These are phyloP conservation scores for Talaromyces stipitatus DNA, from an alignment of 495 filamentous ascomycete species.

Conservation along the genomic window DNA sequence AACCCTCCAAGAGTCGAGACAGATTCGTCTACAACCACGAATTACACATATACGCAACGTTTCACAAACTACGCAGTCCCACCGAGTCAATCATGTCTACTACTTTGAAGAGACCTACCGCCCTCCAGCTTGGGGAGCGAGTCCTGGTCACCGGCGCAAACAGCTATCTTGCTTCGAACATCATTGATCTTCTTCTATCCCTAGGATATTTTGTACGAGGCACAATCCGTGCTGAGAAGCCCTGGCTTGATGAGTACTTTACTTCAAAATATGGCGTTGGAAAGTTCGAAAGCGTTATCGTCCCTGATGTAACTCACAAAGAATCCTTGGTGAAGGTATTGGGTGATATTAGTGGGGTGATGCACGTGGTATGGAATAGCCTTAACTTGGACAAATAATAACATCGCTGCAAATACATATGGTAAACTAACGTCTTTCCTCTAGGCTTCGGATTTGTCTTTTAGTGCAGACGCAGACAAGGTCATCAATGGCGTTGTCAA, in stretches of 20 bases:
- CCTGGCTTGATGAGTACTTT: constrained; percentile 30
- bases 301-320: constrained; percentile 26
- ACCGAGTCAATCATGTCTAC: too few relatives aligned
- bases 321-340: constrained; percentile 35
- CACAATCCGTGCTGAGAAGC: constrained; percentile 30
- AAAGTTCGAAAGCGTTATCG: constrained; percentile 24
- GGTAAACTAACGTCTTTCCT: too few relatives aligned
- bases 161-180: constrained; percentile 47
- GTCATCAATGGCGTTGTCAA: constrained; percentile 34
- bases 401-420: neutral
- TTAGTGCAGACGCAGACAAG: constrained; percentile 29
- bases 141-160: constrained; percentile 51
- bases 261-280: constrained; percentile 27
- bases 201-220: constrained; percentile 45
- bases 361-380: constrained; percentile 5
- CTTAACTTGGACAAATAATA: too few relatives aligned
- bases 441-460: constrained; percentile 27
- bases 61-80: too few relatives aligned
- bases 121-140: constrained; percentile 1
- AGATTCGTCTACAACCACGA: too few relatives aligned
- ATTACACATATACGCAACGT: too few relatives aligned
- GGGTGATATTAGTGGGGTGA: constrained; percentile 15
- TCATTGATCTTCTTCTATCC: constrained; percentile 38
- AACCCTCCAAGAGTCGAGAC: too few relatives aligned
- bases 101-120: too few relatives aligned